Percentiles rank a stretch among this genome's conserved stretches.
Evolutionary conservation across 306 rosid genomes (phyloP).

Genomic region (Parietaria judaica): DNA sequence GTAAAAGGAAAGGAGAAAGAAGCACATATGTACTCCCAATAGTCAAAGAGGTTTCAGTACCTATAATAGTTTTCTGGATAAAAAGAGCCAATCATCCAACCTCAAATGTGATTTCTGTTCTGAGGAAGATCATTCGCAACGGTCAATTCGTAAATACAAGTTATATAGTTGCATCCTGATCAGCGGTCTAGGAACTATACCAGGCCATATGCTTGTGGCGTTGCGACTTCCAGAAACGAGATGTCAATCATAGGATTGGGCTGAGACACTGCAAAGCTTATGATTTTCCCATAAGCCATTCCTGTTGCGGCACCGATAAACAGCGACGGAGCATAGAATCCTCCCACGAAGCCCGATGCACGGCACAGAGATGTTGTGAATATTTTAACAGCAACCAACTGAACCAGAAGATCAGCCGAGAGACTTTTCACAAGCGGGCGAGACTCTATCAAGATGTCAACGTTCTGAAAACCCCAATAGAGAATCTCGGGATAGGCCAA

Average conservation of each 20-base stretch:
- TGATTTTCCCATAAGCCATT: conserved; percentile 81
- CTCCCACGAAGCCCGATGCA: conserved; percentile 92
- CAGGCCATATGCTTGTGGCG: conserved; percentile 97
- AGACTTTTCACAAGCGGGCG: conserved; percentile 68
- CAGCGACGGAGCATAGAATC: conserved; percentile 92
- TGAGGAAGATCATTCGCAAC: conserved; percentile 6
- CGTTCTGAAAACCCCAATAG: conserved; percentile 94
- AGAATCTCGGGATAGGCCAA: conserved; percentile 87
- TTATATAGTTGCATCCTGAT: neutral
- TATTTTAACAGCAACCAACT: conserved; percentile 73
- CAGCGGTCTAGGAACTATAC: conserved; percentile 36
- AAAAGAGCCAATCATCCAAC: conserved; percentile 12
- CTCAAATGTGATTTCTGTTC: conserved; percentile 22
- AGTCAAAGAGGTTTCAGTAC: conserved; percentile 10
- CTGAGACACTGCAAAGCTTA: conserved; percentile 52
- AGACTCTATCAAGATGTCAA: conserved; percentile 85
- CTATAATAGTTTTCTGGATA: conserved; percentile 5
- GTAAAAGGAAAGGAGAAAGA: neutral
- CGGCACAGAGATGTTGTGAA: conserved; percentile 81
- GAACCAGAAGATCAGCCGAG: conserved; percentile 67
- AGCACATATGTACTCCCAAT: conserved; percentile 9
- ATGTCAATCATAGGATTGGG: conserved; percentile 43
- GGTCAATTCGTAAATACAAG: conserved; percentile 14
- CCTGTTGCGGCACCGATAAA: conserved; percentile 94
- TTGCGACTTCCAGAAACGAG: conserved; percentile 80